A percentile compares a stretch with the other conserved stretches of the same genome.
phyloP scores from a whole-genome alignment of 441 rosid species.

The Gossypium gossypioides region DNA sequence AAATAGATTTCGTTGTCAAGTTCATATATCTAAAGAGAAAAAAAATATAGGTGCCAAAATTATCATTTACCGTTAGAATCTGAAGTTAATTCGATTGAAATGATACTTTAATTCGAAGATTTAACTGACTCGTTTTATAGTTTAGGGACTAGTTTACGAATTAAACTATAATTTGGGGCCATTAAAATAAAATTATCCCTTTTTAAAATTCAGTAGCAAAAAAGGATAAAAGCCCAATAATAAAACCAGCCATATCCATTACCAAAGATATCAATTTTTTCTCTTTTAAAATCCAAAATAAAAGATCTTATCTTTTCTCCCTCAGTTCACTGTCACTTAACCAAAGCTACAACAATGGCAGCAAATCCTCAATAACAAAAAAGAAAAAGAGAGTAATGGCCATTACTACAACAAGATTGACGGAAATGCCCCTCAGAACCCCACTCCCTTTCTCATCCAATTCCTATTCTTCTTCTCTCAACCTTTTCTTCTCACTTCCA shows the following conservation, averaged over 20 bases:
- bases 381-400: constrained; percentile 31
- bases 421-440: constrained; percentile 61
- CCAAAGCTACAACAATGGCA: constrained; percentile 17
- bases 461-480: constrained; percentile 29
- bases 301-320: constrained; percentile 2
- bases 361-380: neutral
- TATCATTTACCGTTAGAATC: too few relatives aligned
- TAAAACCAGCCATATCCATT: neutral
- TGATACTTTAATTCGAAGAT: too few relatives aligned
- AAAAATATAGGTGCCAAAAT: too few relatives aligned
- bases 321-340: neutral
- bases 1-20: too few relatives aligned
- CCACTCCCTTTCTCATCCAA: constrained; percentile 34
- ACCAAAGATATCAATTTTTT: neutral
- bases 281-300: neutral
- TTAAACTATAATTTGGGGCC: too few relatives aligned
- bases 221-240: neutral
- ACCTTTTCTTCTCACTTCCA: constrained; percentile 26
- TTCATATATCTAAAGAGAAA: too few relatives aligned
- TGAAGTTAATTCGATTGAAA: too few relatives aligned
- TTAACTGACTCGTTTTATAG: too few relatives aligned
- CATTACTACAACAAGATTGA: constrained; percentile 37
- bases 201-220: neutral
- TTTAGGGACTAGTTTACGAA: too few relatives aligned
- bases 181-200: neutral